Conservation (phyloP, 2,329 filamentous ascomycete genomes). For the Hypoxylon sp. region DNA sequence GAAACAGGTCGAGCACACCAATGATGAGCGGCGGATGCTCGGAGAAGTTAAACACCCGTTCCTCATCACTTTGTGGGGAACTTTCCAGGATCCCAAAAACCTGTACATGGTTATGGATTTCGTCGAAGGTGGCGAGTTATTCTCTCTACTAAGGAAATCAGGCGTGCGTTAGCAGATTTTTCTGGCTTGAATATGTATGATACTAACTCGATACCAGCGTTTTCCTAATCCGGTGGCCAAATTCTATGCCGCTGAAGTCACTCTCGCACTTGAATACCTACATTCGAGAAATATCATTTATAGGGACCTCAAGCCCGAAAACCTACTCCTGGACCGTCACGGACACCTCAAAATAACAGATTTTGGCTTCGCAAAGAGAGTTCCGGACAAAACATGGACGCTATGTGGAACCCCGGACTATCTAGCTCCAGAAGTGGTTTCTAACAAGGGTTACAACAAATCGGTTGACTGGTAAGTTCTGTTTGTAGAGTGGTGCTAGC, state of each 20-base stretch:
- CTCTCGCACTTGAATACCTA: slow-evolving; percentile 93
- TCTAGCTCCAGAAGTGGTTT: slow-evolving; percentile 97
- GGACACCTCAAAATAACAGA: slow-evolving; percentile 98
- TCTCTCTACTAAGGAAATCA: slow-evolving; percentile 95
- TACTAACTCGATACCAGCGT: slow-evolving; percentile 70
- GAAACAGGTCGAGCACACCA: slow-evolving; percentile 99
- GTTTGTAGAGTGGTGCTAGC: slow-evolving; percentile 30
- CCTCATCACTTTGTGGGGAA: slow-evolving; percentile 97
- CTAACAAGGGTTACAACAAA: slow-evolving; percentile 99
- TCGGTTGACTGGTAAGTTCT: slow-evolving; percentile 92
- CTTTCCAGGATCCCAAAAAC: slow-evolving; percentile 95
- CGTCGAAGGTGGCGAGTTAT: slow-evolving; percentile 97
- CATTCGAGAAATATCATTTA: slow-evolving; percentile 98
- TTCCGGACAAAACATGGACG: slow-evolving; percentile 99
- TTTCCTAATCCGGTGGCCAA: slow-evolving; percentile 99
- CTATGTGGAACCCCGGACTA: slow-evolving; percentile 98
- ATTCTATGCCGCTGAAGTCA: slow-evolving; percentile 98
- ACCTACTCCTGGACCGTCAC: slow-evolving; percentile 90
- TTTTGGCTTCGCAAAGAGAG: slow-evolving; percentile 98
- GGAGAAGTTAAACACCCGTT: slow-evolving; percentile 98
- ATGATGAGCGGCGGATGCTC: slow-evolving; percentile 96
- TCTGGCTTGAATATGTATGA: background rate
- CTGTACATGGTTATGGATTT: slow-evolving; percentile 99
- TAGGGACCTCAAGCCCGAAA: slow-evolving; percentile 96
- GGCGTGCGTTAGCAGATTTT: slow-evolving; percentile 69